Conservation (phyloP, 257 asterid genomes). For the Leonotis leonurus region DNA sequence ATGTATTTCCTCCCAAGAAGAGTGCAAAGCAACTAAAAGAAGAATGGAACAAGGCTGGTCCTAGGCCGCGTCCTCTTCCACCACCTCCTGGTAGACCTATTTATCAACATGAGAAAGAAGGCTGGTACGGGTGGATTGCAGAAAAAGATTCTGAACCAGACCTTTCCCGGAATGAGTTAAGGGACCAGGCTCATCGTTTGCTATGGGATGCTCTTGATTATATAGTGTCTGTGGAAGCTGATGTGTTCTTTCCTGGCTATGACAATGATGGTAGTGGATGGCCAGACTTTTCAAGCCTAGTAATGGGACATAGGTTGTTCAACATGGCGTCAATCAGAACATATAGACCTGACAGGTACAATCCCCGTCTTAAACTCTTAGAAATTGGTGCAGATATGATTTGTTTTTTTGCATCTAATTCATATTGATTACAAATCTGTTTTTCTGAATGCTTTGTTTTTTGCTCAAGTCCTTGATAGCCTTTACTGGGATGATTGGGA, state of each 20-base stretch:
- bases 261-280: conserved; percentile 78
- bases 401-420: no score
- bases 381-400: no score
- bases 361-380: no score
- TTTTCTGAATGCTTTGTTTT: neutral
- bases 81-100: conserved; percentile 96
- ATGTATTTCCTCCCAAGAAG: conserved; percentile 46
- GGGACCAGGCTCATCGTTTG: conserved; percentile 86
- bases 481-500: conserved; percentile 8
- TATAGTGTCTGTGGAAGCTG: conserved; percentile 87
- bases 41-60: conserved; percentile 96
- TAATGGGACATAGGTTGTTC: conserved; percentile 91
- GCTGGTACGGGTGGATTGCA: conserved; percentile 96
- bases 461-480: neutral
- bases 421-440: no score
- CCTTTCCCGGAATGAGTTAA: conserved; percentile 57
- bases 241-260: conserved; percentile 90
- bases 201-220: conserved; percentile 96
- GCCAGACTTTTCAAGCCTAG: conserved; percentile 88
- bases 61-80: conserved; percentile 98
- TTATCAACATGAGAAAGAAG: conserved; percentile 89
- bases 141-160: conserved; percentile 82
- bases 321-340: conserved; percentile 76
- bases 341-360: conserved; percentile 86
- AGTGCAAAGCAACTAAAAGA: conserved; percentile 58